Conservation (phyloP, 2,329 filamentous ascomycete genomes). For the Aspergillus sp. region DNA sequence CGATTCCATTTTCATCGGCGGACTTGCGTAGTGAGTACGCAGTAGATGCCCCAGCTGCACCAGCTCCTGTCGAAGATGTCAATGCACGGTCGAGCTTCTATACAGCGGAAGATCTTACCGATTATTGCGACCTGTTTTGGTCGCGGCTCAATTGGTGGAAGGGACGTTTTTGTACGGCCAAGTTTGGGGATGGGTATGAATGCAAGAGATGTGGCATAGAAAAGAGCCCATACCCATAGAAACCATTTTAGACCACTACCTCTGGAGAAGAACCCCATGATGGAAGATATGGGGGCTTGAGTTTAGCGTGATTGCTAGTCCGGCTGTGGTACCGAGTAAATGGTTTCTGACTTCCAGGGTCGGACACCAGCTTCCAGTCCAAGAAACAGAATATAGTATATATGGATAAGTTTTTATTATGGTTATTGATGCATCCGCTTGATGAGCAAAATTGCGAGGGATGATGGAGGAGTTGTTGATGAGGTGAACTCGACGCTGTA, state of each 20-base stretch:
- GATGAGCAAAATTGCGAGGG: neutral
- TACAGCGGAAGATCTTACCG: slow-evolving; percentile 22
- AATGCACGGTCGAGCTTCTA: neutral
- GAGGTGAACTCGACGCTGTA: slow-evolving; percentile 1
- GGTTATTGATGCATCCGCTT: neutral
- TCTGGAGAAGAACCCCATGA: slow-evolving; percentile 11
- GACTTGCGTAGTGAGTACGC: slow-evolving; percentile 79
- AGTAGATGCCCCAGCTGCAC: slow-evolving; percentile 80
- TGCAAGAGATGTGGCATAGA: slow-evolving; percentile 12
- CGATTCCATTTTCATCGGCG: slow-evolving; percentile 59
- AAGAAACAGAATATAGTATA: neutral
- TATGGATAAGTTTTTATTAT: neutral
- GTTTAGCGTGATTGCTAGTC: neutral
- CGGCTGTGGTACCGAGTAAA: neutral
- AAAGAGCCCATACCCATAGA: slow-evolving; percentile 11
- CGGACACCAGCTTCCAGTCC: neutral
- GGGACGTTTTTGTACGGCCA: slow-evolving; percentile 24
- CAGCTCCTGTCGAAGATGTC: slow-evolving; percentile 64
- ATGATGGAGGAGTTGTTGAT: neutral
- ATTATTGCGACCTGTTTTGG: slow-evolving; percentile 37
- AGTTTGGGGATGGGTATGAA: slow-evolving; percentile 22
- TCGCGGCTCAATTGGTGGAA: slow-evolving; percentile 15
- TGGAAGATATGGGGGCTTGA: neutral
- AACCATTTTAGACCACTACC: neutral
- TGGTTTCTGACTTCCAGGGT: neutral